Conservation (phyloP, 441 rosid genomes). For the Cnidoscolus chayamansa region DNA sequence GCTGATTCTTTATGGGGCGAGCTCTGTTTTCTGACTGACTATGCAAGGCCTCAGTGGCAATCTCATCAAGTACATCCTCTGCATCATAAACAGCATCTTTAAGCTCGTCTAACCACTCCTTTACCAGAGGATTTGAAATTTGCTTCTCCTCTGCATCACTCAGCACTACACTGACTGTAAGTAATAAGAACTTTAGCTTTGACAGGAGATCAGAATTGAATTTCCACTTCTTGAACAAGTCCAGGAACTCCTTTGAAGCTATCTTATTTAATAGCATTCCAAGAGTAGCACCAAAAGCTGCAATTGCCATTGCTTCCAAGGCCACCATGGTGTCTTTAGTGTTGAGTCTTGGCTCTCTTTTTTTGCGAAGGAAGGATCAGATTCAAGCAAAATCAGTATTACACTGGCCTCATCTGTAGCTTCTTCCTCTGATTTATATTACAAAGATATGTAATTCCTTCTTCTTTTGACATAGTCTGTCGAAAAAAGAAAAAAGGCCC, state of each 20-base stretch:
- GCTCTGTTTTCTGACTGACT: no score
- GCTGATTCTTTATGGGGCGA: no score
- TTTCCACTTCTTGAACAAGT: not conserved
- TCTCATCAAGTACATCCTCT: conserved; percentile 17
- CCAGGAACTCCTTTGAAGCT: not conserved
- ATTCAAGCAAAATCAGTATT: no score
- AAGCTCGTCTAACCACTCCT: conserved; percentile 11
- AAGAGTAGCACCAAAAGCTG: not conserved
- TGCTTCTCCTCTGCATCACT: conserved; percentile 21
- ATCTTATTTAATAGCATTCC: not conserved
- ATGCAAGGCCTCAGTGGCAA: not conserved
- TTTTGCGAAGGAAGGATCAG: not conserved
- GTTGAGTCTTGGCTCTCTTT: not conserved
- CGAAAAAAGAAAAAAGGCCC: no score
- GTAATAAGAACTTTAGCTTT: not conserved
- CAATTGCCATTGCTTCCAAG: not conserved
- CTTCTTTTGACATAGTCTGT: no score
- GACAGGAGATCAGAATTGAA: not conserved
- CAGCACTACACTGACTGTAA: conserved; percentile 5
- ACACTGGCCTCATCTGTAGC: no score
- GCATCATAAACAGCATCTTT: conserved; percentile 20
- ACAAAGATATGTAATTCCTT: no score
- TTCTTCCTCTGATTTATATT: no score
- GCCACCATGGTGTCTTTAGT: not conserved
- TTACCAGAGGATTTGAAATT: not conserved